phyloP scores from a whole-genome alignment of 768 basidiomycete species.

The Leccinum olivaceopallidum region DNA sequence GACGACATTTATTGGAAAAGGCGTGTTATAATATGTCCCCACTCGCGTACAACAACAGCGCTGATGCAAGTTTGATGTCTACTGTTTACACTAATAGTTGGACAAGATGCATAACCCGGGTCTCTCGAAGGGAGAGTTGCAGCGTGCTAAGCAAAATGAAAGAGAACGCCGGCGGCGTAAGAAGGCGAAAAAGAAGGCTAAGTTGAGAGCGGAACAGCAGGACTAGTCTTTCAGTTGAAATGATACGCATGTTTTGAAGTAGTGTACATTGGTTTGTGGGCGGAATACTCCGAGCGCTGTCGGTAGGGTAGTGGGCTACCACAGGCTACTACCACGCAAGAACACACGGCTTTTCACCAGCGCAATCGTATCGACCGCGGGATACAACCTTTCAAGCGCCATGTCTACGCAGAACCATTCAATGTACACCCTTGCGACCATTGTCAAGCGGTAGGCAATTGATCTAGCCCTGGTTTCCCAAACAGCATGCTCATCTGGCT shows the following conservation, averaged over 20 bases:
- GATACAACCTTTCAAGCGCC: background rate
- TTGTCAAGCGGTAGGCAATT: slow-evolving; percentile 72
- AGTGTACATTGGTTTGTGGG: background rate
- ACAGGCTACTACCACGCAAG: background rate
- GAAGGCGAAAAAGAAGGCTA: slow-evolving; percentile 73
- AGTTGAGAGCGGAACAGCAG: slow-evolving; percentile 27
- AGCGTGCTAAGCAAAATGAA: slow-evolving; percentile 72
- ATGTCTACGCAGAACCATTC: slow-evolving; percentile 38
- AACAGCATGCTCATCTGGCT: slow-evolving; percentile 2
- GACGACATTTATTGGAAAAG: slow-evolving; percentile 75
- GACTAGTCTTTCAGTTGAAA: slow-evolving; percentile 13
- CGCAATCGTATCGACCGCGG: background rate
- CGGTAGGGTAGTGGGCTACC: slow-evolving; percentile 4
- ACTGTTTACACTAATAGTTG: slow-evolving; percentile 45
- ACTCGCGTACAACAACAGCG: slow-evolving; percentile 7
- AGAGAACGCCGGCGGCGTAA: slow-evolving; percentile 72
- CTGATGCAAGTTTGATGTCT: slow-evolving; percentile 20
- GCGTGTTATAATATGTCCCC: slow-evolving; percentile 44
- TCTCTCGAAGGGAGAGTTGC: slow-evolving; percentile 66
- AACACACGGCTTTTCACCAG: background rate
- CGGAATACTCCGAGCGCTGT: slow-evolving; percentile 26
- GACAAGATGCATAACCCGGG: slow-evolving; percentile 76
- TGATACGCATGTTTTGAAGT: background rate
- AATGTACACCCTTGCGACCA: slow-evolving; percentile 74
- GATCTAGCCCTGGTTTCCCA: slow-evolving; percentile 11